A percentile compares a stretch with the other conserved stretches of the same genome.
phyloP scores from a whole-genome alignment of 2,329 filamentous ascomycete genomes.

The Diaporthe citri region DNA sequence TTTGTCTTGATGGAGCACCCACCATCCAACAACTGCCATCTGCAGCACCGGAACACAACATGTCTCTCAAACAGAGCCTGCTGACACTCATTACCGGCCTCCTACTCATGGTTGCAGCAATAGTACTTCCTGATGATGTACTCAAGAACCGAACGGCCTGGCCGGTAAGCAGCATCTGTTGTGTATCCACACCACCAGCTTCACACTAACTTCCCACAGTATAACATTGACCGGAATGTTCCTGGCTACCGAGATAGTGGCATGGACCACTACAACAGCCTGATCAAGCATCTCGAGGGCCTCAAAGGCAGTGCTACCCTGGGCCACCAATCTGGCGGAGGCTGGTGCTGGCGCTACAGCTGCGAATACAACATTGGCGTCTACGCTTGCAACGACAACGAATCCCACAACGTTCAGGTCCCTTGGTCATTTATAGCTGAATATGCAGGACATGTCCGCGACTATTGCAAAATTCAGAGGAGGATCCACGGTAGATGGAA shows the following conservation, averaged over 20 bases:
- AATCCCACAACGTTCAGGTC: background rate
- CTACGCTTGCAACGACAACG: conserved; percentile 31
- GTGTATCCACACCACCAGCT: background rate
- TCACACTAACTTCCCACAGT: background rate
- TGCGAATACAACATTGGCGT: conserved; percentile 1
- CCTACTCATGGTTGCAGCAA: background rate
- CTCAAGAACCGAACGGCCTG: background rate
- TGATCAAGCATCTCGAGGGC: background rate
- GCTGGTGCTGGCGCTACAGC: conserved; percentile 17
- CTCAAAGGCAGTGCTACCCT: conserved; percentile 11
- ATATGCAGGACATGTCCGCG: background rate
- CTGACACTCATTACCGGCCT: background rate
- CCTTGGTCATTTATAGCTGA: conserved; percentile 1
- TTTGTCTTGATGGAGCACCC: background rate
- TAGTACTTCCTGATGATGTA: too few relatives aligned
- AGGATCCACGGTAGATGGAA: background rate
- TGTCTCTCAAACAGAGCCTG: background rate
- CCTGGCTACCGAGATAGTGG: background rate
- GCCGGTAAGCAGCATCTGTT: background rate
- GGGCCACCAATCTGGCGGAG: background rate
- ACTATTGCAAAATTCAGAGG: background rate
- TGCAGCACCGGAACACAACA: background rate
- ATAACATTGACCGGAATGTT: background rate
- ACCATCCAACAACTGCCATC: background rate
- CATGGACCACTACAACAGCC: background rate